Percentiles rank a stretch among this genome's conserved stretches.
These are phyloP conservation scores for Pulveroboletus sp. DNA, from an alignment of 768 basidiomycete genomes.

Conservation along the genomic window DNA sequence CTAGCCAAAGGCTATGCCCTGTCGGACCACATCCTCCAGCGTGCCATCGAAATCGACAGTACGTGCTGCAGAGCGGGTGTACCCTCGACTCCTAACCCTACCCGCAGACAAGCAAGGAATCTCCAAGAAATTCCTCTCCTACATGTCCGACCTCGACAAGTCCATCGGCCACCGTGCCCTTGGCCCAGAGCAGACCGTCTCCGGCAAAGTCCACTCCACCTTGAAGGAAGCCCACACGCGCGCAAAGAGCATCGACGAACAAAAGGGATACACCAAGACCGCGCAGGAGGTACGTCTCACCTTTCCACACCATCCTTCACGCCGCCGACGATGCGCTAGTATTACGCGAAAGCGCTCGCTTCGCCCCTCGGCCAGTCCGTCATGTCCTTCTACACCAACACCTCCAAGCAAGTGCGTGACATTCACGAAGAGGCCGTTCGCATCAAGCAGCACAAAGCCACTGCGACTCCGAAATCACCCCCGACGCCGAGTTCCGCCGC, in stretches of 20 bases:
- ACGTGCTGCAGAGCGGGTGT: conserved; percentile 8
- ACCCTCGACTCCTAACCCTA: not conserved
- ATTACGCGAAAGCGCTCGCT: conserved; percentile 71
- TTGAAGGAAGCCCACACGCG: conserved; percentile 62
- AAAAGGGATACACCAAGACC: conserved; percentile 68
- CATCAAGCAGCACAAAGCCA: conserved; percentile 61
- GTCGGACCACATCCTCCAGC: conserved; percentile 71
- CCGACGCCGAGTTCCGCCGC: conserved; percentile 1
- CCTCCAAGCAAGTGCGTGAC: conserved; percentile 83
- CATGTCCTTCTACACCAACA: conserved; percentile 77
- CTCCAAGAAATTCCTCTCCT: conserved; percentile 76
- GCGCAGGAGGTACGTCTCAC: conserved; percentile 57
- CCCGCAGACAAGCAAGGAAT: conserved; percentile 76
- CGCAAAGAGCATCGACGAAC: conserved; percentile 73
- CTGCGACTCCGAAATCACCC: conserved; percentile 11
- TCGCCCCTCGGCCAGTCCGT: conserved; percentile 79
- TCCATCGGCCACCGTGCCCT: conserved; percentile 65
- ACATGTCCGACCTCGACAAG: conserved; percentile 69
- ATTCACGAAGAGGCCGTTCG: conserved; percentile 92
- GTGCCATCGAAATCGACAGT: conserved; percentile 80
- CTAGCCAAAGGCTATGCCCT: conserved; percentile 86
- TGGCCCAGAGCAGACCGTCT: conserved; percentile 79
- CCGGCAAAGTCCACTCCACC: conserved; percentile 64
- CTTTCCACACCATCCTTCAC: not conserved
- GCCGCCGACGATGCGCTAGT: conserved; percentile 42